phyloP scores from a whole-genome alignment of 1,284 basidiomycete species.

The Anthracocystis walkeri region DNA sequence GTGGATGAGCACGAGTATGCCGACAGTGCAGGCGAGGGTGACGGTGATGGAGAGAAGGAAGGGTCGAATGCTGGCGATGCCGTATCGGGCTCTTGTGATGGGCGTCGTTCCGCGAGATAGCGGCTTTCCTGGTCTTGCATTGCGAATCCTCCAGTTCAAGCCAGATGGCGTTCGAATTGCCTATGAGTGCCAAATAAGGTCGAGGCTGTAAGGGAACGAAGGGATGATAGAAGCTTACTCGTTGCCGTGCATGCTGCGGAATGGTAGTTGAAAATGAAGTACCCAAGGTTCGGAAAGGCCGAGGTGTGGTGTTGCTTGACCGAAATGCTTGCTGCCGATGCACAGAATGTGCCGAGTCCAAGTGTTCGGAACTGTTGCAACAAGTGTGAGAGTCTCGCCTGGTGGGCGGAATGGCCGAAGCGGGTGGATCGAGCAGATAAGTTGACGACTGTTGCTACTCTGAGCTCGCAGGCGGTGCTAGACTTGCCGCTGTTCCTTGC shows the following conservation, averaged over 20 bases:
- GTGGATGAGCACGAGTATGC: slow-evolving; percentile 52
- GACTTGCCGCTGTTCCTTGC: no score
- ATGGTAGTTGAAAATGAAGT: no score
- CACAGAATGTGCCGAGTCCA: no score
- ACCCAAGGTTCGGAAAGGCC: no score
- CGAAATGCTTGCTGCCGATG: no score
- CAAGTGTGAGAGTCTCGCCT: no score
- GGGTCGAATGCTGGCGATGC: slow-evolving; percentile 28
- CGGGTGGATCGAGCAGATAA: no score
- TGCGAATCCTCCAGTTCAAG: not conserved
- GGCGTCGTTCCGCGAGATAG: slow-evolving; percentile 12
- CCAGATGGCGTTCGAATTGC: not conserved
- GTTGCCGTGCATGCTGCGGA: slow-evolving; percentile 3
- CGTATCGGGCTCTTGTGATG: slow-evolving; percentile 13
- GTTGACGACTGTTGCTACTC: no score
- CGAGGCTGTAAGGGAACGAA: not conserved
- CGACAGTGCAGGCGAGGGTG: slow-evolving; percentile 52
- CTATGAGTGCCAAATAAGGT: not conserved
- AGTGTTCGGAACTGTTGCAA: no score
- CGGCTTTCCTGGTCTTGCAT: slow-evolving; percentile 25
- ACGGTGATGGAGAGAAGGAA: slow-evolving; percentile 35
- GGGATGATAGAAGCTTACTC: not conserved
- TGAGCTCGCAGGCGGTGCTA: no score
- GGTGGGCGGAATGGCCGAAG: no score
- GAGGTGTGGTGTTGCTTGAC: no score